phyloP scores from a whole-genome alignment of 768 basidiomycete species.

The Gyrodon lividus region DNA sequence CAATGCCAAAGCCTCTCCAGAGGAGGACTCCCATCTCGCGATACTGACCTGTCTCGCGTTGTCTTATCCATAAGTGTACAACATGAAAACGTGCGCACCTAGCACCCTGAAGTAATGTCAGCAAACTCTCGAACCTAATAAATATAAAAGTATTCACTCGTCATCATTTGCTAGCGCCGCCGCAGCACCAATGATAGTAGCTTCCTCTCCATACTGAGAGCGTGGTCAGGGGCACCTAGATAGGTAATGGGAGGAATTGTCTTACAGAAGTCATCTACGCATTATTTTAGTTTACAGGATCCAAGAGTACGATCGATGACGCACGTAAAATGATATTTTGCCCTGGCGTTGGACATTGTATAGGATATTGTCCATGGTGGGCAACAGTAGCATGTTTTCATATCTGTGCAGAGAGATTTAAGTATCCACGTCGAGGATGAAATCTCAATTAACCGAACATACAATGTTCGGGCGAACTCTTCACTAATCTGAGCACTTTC shows the following conservation, averaged over 20 bases:
- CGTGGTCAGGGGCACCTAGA: conserved; percentile 3
- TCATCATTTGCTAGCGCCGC: conserved; percentile 81
- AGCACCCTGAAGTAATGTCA: conserved; percentile 55
- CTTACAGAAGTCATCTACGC: conserved; percentile 80
- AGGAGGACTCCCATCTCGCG: conserved; percentile 89
- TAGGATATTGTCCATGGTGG: conserved; percentile 82
- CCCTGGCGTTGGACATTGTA: conserved; percentile 94
- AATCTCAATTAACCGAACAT: conserved; percentile 15
- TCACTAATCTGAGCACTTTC: conserved; percentile 55
- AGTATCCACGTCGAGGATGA: neutral
- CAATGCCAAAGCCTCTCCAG: conserved; percentile 80
- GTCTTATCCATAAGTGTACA: neutral
- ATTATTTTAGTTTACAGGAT: neutral
- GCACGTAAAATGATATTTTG: conserved; percentile 86
- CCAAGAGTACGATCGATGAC: conserved; percentile 25
- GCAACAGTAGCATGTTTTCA: conserved; percentile 76
- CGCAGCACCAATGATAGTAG: conserved; percentile 84
- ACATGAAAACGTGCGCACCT: conserved; percentile 40
- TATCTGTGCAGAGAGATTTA: conserved; percentile 43
- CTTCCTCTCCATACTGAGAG: conserved; percentile 83
- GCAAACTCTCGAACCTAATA: neutral
- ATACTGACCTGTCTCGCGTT: conserved; percentile 67
- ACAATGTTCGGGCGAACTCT: conserved; percentile 64
- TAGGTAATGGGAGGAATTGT: neutral
- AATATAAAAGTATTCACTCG: conserved; percentile 56